Percentiles rank a stretch among this genome's conserved stretches.
These are phyloP conservation scores for Pleurotus eryngii DNA, from an alignment of 768 basidiomycete genomes.

Conservation along the genomic window DNA sequence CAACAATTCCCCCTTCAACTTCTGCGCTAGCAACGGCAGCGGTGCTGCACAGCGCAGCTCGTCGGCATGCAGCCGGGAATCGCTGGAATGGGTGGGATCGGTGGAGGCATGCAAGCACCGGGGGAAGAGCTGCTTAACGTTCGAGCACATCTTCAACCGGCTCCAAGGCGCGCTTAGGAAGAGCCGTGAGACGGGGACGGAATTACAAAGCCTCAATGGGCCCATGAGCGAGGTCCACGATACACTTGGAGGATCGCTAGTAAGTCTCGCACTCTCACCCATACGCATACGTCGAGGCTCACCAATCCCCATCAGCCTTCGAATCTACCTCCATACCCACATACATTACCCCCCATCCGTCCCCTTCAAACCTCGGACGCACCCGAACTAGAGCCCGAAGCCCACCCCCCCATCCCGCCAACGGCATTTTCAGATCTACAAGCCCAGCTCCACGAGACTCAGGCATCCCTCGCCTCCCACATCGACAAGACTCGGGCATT, in stretches of 20 bases:
- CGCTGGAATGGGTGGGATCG: conserved; percentile 74
- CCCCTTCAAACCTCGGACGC: conserved; percentile 27
- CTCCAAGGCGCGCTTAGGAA: too few species aligned
- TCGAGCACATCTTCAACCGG: conserved; percentile 48
- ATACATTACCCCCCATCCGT: conserved; percentile 64
- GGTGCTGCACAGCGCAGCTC: too few species aligned
- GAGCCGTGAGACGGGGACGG: too few species aligned
- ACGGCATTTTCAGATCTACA: conserved; percentile 62
- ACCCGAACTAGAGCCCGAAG: conserved; percentile 21
- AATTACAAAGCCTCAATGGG: conserved; percentile 41
- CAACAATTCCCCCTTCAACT: too few species aligned
- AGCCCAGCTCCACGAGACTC: conserved; percentile 80
- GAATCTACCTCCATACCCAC: conserved; percentile 60
- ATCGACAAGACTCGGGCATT: conserved; percentile 80
- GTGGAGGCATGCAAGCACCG: conserved; percentile 63
- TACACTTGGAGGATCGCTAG: conserved; percentile 79
- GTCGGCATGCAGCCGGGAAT: conserved; percentile 49
- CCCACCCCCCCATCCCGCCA: conserved; percentile 15
- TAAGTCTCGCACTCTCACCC: conserved; percentile 32
- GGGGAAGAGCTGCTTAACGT: conserved; percentile 76
- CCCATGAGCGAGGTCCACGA: conserved; percentile 90
- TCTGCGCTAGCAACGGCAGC: too few species aligned
- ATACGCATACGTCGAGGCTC: background rate
- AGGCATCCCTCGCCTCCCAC: conserved; percentile 69
- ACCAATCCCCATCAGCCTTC: conserved; percentile 41